These are phyloP conservation scores for Botryotinia globosa DNA, from an alignment of 2,329 filamentous ascomycete genomes.

Conservation along the genomic window DNA sequence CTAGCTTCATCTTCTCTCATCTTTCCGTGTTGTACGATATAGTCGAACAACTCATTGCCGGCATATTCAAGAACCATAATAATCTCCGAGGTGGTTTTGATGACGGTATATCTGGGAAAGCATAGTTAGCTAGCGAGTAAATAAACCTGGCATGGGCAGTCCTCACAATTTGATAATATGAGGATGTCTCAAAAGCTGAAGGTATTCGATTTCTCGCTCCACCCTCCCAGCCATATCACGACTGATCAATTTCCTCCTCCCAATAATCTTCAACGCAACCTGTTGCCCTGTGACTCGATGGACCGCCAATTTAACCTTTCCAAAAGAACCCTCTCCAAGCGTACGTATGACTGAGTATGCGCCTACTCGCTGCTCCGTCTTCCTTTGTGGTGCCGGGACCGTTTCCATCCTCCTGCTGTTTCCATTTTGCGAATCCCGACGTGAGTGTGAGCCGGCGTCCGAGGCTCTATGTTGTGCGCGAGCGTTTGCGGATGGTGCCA, in stretches of 20 bases:
- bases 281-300: constrained; percentile 91
- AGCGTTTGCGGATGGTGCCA: constrained; percentile 63
- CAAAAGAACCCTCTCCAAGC: constrained; percentile 93
- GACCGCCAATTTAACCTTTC: constrained; percentile 95
- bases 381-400: constrained; percentile 41
- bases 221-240: constrained; percentile 97
- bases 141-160: neutral
- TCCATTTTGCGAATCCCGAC: constrained; percentile 29
- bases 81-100: constrained; percentile 90
- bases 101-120: constrained; percentile 76
- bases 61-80: constrained; percentile 99
- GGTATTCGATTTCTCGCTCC: constrained; percentile 96
- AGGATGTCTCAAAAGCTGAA: constrained; percentile 90
- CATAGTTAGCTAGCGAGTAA: constrained; percentile 31
- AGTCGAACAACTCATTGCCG: constrained; percentile 94
- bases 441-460: constrained; percentile 34
- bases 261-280: constrained; percentile 97
- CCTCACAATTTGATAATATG: constrained; percentile 97
- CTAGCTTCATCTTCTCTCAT: constrained; percentile 91
- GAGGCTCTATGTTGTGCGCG: constrained; percentile 44
- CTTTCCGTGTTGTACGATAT: constrained; percentile 90
- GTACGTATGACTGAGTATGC: constrained; percentile 90
- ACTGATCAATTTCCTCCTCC: constrained; percentile 91
- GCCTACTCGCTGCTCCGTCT: constrained; percentile 79
- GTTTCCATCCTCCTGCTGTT: constrained; percentile 27